Conservation (phyloP, 2,329 filamentous ascomycete genomes). For the Fusarium coffeatum region DNA sequence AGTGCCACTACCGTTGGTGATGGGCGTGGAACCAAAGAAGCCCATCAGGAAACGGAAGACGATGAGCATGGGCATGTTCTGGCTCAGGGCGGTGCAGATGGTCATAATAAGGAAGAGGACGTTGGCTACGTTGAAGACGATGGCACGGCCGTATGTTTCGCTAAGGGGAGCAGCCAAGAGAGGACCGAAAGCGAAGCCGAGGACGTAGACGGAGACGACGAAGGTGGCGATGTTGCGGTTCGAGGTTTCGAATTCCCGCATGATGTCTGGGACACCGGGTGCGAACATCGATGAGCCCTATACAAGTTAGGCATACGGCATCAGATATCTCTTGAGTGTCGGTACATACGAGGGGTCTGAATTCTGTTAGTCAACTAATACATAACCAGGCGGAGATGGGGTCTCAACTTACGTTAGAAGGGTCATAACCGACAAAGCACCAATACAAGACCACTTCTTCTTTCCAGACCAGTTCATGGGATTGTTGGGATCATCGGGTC, state of each 20-base stretch:
- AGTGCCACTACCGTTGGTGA: conserved; percentile 75
- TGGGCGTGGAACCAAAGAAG: conserved; percentile 69
- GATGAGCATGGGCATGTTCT: conserved; percentile 72
- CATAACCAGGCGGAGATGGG: accelerated
- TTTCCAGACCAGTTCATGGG: conserved; percentile 73
- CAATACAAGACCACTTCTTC: conserved; percentile 53
- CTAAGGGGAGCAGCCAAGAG: conserved; percentile 71
- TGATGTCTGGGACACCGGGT: conserved; percentile 58
- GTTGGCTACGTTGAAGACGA: conserved; percentile 52
- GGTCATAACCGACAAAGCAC: conserved; percentile 48
- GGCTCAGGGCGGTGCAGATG: conserved; percentile 58
- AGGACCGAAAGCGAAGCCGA: conserved; percentile 68
- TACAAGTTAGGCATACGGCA: neutral
- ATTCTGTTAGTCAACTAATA: conserved; percentile 11
- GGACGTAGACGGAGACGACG: conserved; percentile 59
- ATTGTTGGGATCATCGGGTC: conserved; percentile 63
- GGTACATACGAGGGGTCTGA: conserved; percentile 41
- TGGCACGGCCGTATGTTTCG: conserved; percentile 69
- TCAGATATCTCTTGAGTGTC: neutral
- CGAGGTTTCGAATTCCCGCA: conserved; percentile 56
- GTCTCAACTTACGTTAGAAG: conserved; percentile 43
- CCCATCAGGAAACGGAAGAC: conserved; percentile 71
- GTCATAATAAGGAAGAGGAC: conserved; percentile 68
- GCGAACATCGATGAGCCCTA: conserved; percentile 50
- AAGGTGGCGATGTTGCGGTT: conserved; percentile 55